These are phyloP conservation scores for Amphirosellinia nigrospora DNA, from an alignment of 495 filamentous ascomycete genomes.

Conservation along the genomic window DNA sequence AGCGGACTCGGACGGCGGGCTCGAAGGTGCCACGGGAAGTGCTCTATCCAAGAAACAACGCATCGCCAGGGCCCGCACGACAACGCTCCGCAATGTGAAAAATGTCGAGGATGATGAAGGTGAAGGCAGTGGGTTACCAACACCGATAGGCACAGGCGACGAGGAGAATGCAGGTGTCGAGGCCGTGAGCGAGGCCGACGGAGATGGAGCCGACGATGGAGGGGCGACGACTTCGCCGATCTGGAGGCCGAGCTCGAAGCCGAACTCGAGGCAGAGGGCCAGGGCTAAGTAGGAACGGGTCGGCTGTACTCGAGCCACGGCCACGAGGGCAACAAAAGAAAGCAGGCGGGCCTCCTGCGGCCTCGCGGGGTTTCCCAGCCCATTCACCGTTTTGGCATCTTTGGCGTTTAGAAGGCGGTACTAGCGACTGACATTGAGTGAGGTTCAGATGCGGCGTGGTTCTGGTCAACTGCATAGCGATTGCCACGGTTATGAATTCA, in stretches of 20 bases:
- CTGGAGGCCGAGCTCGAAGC: constrained; percentile 72
- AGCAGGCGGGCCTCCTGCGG: not conserved
- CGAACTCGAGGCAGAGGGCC: constrained; percentile 62
- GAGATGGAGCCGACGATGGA: constrained; percentile 37
- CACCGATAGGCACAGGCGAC: constrained; percentile 56
- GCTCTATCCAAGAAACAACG: constrained; percentile 52
- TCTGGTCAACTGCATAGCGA: constrained; percentile 21
- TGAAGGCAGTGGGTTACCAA: constrained; percentile 53
- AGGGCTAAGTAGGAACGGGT: constrained; percentile 35
- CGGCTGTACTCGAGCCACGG: not conserved
- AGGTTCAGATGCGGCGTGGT: constrained; percentile 6
- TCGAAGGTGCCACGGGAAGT: constrained; percentile 36
- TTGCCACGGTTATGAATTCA: constrained; percentile 4
- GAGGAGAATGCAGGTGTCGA: constrained; percentile 48
- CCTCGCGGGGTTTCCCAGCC: not conserved
- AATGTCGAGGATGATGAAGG: constrained; percentile 47
- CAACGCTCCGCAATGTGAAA: constrained; percentile 53
- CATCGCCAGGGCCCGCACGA: constrained; percentile 54
- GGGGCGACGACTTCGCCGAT: constrained; percentile 62
- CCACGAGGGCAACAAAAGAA: not conserved
- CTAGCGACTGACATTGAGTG: not conserved
- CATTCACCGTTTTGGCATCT: not conserved
- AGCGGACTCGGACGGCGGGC: constrained; percentile 42
- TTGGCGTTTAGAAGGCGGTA: not conserved
- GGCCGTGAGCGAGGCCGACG: constrained; percentile 33